Evolutionary conservation across 345 rosid species (phyloP), one percentile per base, ranked within the genome.

Genomic region (Orychophragmus violaceus): DNA sequence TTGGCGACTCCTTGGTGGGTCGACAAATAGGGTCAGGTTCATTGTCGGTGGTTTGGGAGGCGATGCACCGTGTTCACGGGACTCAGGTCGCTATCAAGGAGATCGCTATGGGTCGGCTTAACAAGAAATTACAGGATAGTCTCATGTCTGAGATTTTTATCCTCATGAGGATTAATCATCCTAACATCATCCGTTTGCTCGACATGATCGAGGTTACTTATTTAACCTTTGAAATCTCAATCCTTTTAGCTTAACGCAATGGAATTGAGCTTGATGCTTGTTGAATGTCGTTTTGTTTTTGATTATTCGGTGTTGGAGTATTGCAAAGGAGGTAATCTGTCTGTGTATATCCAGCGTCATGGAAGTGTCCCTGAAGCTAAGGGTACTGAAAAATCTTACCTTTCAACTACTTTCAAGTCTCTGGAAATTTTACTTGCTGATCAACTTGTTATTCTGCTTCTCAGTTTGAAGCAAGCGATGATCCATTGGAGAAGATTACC

Each of bases 251-350:
- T n/a, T 11, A 7, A 3, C 23, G 46, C 19, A 2, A 59, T 36
- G 62, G 5, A 25, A n/a, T 35, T 63, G 3, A 46, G 57, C 32
- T 45, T 36, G 16, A 8, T 3, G 33, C 10, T 30, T 30, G 10
- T 30, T 28, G 30, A 28, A 28, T 28, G n/a, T 2, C 2, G 54
- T 54, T 3, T 41, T 8, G n/a, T n/a, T n/a, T 62, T 49, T 41
- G 44, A 46, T 48, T 78, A 86, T 79, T 79, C 89, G 64, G 88
- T 92, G 49, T 66, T 92, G 83, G 98, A 92, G 64, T 89, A 76
- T 58, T 92, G 98, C 78, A 84, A 70, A 72, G 98, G 97, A n/a
- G 97, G 98, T 62, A 97, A 92, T n/a, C n/a, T n/a, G n/a, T n/a
- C n/a, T n/a, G n/a, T n/a, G n/a, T n/a, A n/a, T n/a, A n/a, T n/a